Percentiles rank a stretch among this genome's conserved stretches.
These are phyloP conservation scores for Staphylotrichum longicolle DNA, from an alignment of 495 filamentous ascomycete species.

Conservation along the genomic window DNA sequence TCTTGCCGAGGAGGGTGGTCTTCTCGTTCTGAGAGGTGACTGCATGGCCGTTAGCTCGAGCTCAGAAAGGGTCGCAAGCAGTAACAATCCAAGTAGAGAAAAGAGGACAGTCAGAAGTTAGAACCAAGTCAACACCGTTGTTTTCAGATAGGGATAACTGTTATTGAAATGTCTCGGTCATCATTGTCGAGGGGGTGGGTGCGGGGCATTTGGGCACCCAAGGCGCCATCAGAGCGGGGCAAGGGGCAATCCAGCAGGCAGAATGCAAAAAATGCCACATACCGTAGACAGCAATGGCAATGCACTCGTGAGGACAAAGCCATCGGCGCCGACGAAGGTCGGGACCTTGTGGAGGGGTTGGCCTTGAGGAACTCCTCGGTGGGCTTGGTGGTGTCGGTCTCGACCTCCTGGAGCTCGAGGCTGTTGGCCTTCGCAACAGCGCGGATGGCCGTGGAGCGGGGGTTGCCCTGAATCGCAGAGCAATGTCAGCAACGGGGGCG, in stretches of 20 bases:
- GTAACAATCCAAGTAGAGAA: slow-evolving; percentile 19
- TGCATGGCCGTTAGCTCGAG: slow-evolving; percentile 47
- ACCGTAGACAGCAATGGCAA: slow-evolving; percentile 98
- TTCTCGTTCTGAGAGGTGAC: slow-evolving; percentile 99
- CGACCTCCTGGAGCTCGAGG: slow-evolving; percentile 81
- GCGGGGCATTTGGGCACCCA: slow-evolving; percentile 12
- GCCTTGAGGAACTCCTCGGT: slow-evolving; percentile 75
- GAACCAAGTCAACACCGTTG: slow-evolving; percentile 68
- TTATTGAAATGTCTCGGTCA: slow-evolving; percentile 66
- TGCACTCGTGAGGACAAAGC: slow-evolving; percentile 85
- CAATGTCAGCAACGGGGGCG: slow-evolving; percentile 32
- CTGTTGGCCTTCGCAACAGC: slow-evolving; percentile 95
- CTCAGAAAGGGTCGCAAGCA: slow-evolving; percentile 25
- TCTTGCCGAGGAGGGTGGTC: slow-evolving; percentile 97
- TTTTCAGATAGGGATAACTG: slow-evolving; percentile 99
- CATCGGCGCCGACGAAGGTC: slow-evolving; percentile 88
- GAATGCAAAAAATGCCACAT: slow-evolving; percentile 47
- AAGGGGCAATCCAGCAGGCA: slow-evolving; percentile 4
- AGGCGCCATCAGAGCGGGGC: slow-evolving; percentile 28
- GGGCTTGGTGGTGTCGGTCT: slow-evolving; percentile 59
- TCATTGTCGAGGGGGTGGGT: slow-evolving; percentile 49
- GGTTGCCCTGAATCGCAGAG: slow-evolving; percentile 63
- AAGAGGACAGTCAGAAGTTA: slow-evolving; percentile 54
- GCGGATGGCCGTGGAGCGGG: slow-evolving; percentile 80
- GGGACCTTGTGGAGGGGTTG: slow-evolving; percentile 87